Conservation (phyloP, 2,329 filamentous ascomycete genomes). For the Alternaria sp. region DNA sequence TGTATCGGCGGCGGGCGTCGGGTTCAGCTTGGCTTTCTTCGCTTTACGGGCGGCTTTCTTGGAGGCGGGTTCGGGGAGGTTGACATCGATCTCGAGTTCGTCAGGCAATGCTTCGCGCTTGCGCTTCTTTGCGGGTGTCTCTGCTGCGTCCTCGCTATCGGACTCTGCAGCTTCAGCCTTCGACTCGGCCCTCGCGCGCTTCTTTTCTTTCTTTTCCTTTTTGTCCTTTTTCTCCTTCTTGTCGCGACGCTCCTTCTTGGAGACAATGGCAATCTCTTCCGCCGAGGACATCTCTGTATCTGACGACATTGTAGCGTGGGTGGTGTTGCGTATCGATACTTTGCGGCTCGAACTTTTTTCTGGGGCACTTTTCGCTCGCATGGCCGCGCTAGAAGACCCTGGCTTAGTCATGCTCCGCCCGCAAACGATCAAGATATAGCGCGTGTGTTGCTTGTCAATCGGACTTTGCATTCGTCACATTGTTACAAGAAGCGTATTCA, state of each 20-base stretch:
- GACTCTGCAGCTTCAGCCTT: conserved; percentile 19
- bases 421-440: background rate
- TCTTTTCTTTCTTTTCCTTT: conserved; percentile 35
- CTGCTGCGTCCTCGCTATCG: conserved; percentile 20
- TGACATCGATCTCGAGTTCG: conserved; percentile 85
- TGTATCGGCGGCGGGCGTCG: conserved; percentile 24
- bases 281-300: conserved; percentile 12
- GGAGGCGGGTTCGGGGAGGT: conserved; percentile 89
- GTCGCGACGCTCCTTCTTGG: conserved; percentile 32
- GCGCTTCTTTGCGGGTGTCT: conserved; percentile 51
- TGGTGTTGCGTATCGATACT: background rate
- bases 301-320: conserved; percentile 19
- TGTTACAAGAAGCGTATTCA: background rate
- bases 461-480: background rate
- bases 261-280: conserved; percentile 11
- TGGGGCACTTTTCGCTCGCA: conserved; percentile 21
- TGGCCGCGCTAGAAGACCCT: conserved; percentile 1
- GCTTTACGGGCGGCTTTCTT: conserved; percentile 90
- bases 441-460: background rate
- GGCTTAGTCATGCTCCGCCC: conserved; percentile 20
- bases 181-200: conserved; percentile 27
- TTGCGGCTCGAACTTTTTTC: conserved; percentile 22
- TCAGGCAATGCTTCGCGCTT: conserved; percentile 65
- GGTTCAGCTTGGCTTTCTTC: conserved; percentile 75
- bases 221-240: conserved; percentile 38